Evolutionary conservation across 352 stramenopile species (phyloP).

Genomic region (Phytopythium helicoides): DNA sequence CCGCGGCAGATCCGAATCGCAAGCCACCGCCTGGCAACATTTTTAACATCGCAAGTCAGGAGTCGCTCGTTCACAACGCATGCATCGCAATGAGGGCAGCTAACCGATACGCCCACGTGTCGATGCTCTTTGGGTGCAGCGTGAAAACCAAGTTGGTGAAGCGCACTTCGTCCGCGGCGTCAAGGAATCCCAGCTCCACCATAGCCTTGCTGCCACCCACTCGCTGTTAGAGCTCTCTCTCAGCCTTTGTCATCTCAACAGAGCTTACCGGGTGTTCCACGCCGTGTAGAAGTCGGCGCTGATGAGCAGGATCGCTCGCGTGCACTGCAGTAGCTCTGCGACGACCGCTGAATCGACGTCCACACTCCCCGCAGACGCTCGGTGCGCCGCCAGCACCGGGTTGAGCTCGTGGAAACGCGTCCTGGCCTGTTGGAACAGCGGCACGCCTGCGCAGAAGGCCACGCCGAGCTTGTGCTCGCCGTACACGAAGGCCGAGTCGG

Average conservation of each 20-base stretch:
- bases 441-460: slow-evolving; percentile 42
- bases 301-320: slow-evolving; percentile 67
- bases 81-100: neutral
- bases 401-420: slow-evolving; percentile 53
- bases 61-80: no score
- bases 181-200: slow-evolving; percentile 37
- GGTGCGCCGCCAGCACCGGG: slow-evolving; percentile 10
- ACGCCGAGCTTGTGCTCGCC: slow-evolving; percentile 80
- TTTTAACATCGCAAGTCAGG: no score
- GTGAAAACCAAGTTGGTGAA: slow-evolving; percentile 77
- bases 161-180: slow-evolving; percentile 40
- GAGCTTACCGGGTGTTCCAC: slow-evolving; percentile 71
- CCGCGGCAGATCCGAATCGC: slow-evolving; percentile 28
- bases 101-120: slow-evolving; percentile 83
- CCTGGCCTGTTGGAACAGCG: slow-evolving; percentile 54
- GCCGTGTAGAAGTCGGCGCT: slow-evolving; percentile 84
- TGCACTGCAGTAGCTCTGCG: slow-evolving; percentile 42
- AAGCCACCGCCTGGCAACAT: slow-evolving; percentile 52
- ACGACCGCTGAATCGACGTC: slow-evolving; percentile 1
- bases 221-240: neutral
- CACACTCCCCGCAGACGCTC: neutral
- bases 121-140: slow-evolving; percentile 82
- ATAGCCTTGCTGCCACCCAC: slow-evolving; percentile 45
- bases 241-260: no score
- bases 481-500: slow-evolving; percentile 61